Conservation (phyloP, 768 basidiomycete species). For the Boletus reticuloceps region DNA sequence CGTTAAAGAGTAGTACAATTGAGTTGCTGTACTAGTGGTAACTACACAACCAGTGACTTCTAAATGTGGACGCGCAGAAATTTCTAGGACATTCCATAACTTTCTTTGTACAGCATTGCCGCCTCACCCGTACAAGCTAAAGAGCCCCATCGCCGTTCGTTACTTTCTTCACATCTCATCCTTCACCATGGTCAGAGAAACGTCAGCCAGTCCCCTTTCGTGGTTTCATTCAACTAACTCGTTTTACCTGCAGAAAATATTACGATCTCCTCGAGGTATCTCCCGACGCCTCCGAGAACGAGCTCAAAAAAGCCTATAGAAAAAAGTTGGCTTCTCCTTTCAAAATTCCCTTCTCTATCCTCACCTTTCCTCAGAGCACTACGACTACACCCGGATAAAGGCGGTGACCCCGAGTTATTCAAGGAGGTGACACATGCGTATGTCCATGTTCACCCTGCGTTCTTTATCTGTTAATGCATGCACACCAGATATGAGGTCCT, state of each 20-base stretch:
- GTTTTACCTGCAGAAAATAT: slow-evolving; percentile 58
- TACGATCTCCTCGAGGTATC: slow-evolving; percentile 90
- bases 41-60: neutral
- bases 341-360: neutral
- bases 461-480: neutral
- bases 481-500: slow-evolving; percentile 83
- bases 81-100: slow-evolving; percentile 35
- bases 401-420: slow-evolving; percentile 95
- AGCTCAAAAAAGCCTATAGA: slow-evolving; percentile 94
- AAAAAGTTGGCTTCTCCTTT: slow-evolving; percentile 62
- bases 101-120: slow-evolving; percentile 33
- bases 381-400: slow-evolving; percentile 88
- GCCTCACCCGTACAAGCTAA: slow-evolving; percentile 19
- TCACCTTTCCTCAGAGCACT: slow-evolving; percentile 55
- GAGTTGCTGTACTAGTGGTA: too few relatives aligned
- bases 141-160: slow-evolving; percentile 16
- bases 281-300: slow-evolving; percentile 73
- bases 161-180: slow-evolving; percentile 11
- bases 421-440: slow-evolving; percentile 97
- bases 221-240: neutral
- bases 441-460: slow-evolving; percentile 30
- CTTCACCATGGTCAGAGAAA: slow-evolving; percentile 65
- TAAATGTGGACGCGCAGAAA: slow-evolving; percentile 24
- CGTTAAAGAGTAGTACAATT: slow-evolving; percentile 38
- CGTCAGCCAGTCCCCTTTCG: slow-evolving; percentile 33